Conservation (phyloP, 1,284 basidiomycete species). For the Phylloboletellus chloephorus region DNA sequence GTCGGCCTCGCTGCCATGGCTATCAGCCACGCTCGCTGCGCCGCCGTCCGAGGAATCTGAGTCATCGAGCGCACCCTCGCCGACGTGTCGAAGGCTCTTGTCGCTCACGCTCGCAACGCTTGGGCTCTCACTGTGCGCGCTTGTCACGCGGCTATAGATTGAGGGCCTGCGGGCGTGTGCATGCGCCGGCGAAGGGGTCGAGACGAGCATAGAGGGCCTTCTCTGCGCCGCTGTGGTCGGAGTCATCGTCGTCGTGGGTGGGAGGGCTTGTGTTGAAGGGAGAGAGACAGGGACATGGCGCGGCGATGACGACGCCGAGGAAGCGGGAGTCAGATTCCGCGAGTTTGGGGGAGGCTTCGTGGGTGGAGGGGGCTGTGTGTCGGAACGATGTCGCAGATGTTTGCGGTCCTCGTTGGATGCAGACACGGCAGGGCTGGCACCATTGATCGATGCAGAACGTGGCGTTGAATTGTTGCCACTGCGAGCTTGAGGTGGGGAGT, state of each 20-base stretch:
- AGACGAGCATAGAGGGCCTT: slow-evolving; percentile 29
- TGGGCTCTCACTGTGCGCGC: slow-evolving; percentile 26
- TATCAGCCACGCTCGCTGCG: slow-evolving; percentile 31
- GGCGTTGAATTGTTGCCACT: slow-evolving; percentile 9
- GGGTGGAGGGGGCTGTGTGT: slow-evolving; percentile 12
- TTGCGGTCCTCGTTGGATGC: slow-evolving; percentile 24
- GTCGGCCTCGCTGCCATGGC: slow-evolving; percentile 23
- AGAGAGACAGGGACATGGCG: slow-evolving; percentile 39
- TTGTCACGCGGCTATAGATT: slow-evolving; percentile 28
- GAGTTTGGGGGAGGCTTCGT: slow-evolving; percentile 31
- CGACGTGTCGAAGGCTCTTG: slow-evolving; percentile 51
- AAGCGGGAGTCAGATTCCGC: slow-evolving; percentile 45
- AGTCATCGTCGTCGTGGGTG: slow-evolving; percentile 35
- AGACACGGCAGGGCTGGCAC: slow-evolving; percentile 2
- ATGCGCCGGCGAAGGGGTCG: slow-evolving; percentile 14
- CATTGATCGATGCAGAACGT: slow-evolving; percentile 18
- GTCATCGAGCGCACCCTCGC: slow-evolving; percentile 71
- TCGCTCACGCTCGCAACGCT: slow-evolving; percentile 34
- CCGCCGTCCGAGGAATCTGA: slow-evolving; percentile 56
- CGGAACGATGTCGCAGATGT: slow-evolving; percentile 17
- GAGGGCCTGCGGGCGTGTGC: slow-evolving; percentile 36
- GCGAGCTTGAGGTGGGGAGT: slow-evolving; percentile 26
- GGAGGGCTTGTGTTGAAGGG: slow-evolving; percentile 38
- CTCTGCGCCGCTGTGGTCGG: slow-evolving; percentile 23
- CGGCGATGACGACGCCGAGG: slow-evolving; percentile 59